Base-by-base conservation (phyloP, 129 eudicot genomes). In the Artemisia annua region DNA sequence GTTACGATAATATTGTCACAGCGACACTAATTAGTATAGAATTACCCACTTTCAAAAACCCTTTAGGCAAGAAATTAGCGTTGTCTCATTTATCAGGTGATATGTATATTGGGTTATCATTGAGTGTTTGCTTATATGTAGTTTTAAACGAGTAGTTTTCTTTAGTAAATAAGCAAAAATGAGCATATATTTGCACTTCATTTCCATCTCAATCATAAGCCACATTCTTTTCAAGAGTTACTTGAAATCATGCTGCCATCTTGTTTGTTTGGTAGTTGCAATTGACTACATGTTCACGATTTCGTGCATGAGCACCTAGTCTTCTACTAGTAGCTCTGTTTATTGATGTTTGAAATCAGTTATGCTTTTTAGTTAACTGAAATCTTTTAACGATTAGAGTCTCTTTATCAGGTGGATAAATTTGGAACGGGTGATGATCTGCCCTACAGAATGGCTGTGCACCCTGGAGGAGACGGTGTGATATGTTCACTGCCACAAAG, bases 391-490 rank as follows among this genome's bases (percentile, higher is more conserved):
- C 16, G 26, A 7, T 74, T 64, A 39, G 20, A 0, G 3, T 64
- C 53, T 64, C 9, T 53, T 18, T 39, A 19, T 55, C 50, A 92
- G 98, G 90, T 89, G 76, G 80, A 83, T 28, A 82, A 55, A 72
- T 84, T 81, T 78, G 87, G 67, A 68, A 87, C 92, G n/a, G 92
- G 85, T 48, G 78, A 65, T 72, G 92, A 89, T 73, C 63, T 92
- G 73, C 92, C 98, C 7, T 92, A 92, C 78, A 83, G 98, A 80
- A 87, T 92, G 84, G 85, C 98, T 26, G 98, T 89, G 53, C 98
- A 92, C 80, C 98, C 98, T 46, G 83, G 84, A 24, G 98, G 96
- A 76, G 96, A 87, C 20, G 98, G 96, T 60, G 57, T 89, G 57
- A 82, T 92, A 35, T 87, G 98, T 74, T 81, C 98, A 53, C 70